Evolutionary conservation across 257 asterid genomes (phyloP).

Genomic region (Nicotiana noctiflora): DNA sequence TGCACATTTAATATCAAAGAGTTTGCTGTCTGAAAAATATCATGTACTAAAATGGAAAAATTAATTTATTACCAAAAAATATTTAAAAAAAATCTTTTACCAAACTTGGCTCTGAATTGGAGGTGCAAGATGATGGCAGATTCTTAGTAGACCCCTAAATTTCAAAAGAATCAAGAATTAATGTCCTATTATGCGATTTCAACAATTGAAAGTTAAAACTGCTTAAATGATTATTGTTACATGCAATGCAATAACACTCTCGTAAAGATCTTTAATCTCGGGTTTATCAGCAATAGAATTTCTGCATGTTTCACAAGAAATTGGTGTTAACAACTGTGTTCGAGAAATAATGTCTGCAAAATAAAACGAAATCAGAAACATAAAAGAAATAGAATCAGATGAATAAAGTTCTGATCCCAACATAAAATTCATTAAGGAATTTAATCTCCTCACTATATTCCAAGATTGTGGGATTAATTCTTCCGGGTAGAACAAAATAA

Average conservation of each 20-base stretch:
- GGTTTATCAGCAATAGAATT: background rate
- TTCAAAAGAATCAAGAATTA: background rate
- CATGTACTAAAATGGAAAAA: background rate
- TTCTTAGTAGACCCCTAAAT: background rate
- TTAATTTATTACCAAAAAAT: background rate
- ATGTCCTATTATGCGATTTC: background rate
- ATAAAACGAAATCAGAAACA: too few relatives aligned
- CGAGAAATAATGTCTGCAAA: too few relatives aligned
- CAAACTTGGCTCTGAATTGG: background rate
- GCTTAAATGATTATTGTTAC: background rate
- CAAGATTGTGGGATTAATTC: too few relatives aligned
- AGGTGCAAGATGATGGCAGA: background rate
- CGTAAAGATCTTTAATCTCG: background rate
- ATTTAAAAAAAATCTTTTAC: background rate
- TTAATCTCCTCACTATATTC: too few relatives aligned
- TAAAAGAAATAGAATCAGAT: too few relatives aligned
- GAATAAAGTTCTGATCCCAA: too few relatives aligned
- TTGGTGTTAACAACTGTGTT: too few relatives aligned
- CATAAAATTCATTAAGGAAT: too few relatives aligned
- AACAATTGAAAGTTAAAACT: background rate
- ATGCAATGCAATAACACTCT: background rate
- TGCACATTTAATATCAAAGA: background rate
- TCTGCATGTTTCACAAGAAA: background rate
- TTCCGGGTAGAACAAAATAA: too few relatives aligned
- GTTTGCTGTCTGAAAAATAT: background rate